Percentiles rank a stretch among this genome's conserved stretches.
Evolutionary conservation across 2,329 filamentous ascomycete genomes (phyloP).

Genomic region (Hymenoscyphus repandus): DNA sequence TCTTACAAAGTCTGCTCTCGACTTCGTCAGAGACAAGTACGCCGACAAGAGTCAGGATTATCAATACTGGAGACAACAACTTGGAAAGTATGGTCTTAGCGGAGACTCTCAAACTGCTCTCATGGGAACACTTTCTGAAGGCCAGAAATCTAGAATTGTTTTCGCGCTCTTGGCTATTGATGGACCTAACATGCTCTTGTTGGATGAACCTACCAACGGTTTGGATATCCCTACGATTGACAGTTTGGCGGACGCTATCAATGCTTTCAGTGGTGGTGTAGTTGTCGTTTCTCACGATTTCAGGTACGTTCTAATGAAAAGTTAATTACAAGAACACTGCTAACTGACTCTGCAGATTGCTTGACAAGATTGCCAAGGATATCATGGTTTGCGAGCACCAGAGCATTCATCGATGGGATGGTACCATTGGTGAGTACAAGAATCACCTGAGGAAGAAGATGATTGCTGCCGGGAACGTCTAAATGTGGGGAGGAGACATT

Average conservation of each 20-base stretch:
- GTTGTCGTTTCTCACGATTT: slow-evolving; percentile 99
- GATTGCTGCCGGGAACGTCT: slow-evolving; percentile 81
- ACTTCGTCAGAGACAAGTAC: slow-evolving; percentile 98
- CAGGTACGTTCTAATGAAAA: slow-evolving; percentile 57
- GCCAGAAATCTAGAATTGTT: slow-evolving; percentile 96
- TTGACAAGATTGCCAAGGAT: slow-evolving; percentile 99
- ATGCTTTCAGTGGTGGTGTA: slow-evolving; percentile 88
- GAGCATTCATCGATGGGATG: slow-evolving; percentile 85
- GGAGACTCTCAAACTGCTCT: slow-evolving; percentile 93
- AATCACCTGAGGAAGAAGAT: slow-evolving; percentile 99
- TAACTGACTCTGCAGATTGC: slow-evolving; percentile 56
- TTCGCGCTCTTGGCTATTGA: slow-evolving; percentile 96
- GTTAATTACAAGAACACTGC: slow-evolving; percentile 12
- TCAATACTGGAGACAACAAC: slow-evolving; percentile 98
- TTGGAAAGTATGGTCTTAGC: slow-evolving; percentile 87
- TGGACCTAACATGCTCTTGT: slow-evolving; percentile 90
- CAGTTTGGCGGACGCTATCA: slow-evolving; percentile 94
- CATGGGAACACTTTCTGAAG: slow-evolving; percentile 96
- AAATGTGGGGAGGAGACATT: slow-evolving; percentile 33
- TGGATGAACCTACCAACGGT: slow-evolving; percentile 99
- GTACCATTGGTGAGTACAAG: slow-evolving; percentile 92
- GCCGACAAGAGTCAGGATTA: slow-evolving; percentile 85
- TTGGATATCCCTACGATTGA: slow-evolving; percentile 98
- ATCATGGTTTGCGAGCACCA: slow-evolving; percentile 99
- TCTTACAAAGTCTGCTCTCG: slow-evolving; percentile 92